Evolutionary conservation across 768 basidiomycete species (phyloP).

Genomic region (Collybia sordida): DNA sequence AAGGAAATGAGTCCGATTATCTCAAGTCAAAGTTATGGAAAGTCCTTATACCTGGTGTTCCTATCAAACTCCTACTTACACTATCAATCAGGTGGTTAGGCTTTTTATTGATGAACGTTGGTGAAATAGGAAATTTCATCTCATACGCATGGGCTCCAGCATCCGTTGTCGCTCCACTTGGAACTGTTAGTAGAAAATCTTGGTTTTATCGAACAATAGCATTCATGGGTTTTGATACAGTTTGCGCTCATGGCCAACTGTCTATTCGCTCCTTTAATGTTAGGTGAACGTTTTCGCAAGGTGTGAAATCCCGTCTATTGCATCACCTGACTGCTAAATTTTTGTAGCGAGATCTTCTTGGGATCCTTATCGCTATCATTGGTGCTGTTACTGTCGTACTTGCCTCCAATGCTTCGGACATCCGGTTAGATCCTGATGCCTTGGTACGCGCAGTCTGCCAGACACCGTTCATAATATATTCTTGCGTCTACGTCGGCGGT

Average conservation of each 20-base stretch:
- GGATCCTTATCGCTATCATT: constrained; percentile 76
- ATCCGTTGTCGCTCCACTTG: constrained; percentile 91
- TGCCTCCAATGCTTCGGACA: constrained; percentile 70
- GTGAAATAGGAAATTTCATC: constrained; percentile 88
- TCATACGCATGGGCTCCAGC: constrained; percentile 90
- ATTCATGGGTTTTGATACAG: constrained; percentile 32
- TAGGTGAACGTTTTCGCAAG: constrained; percentile 80
- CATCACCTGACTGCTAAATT: constrained; percentile 12
- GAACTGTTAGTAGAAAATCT: constrained; percentile 63
- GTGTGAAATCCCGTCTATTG: constrained; percentile 33
- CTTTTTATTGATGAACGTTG: constrained; percentile 85
- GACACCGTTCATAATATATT: constrained; percentile 74
- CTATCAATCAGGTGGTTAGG: constrained; percentile 75
- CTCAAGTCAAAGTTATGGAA: constrained; percentile 85
- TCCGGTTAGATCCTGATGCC: constrained; percentile 63
- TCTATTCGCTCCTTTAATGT: constrained; percentile 84
- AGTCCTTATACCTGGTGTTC: constrained; percentile 14
- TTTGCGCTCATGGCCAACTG: constrained; percentile 96
- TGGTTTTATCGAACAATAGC: constrained; percentile 2
- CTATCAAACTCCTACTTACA: not conserved
- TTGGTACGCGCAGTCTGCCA: constrained; percentile 71
- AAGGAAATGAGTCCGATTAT: constrained; percentile 69
- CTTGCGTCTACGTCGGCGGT: constrained; percentile 56
- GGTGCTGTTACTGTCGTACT: constrained; percentile 95
- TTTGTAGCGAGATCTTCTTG: constrained; percentile 70